Percentiles rank a stretch among this genome's conserved stretches.
These are phyloP conservation scores for Suillus sp. DNA, from an alignment of 768 basidiomycete genomes.

Conservation along the genomic window DNA sequence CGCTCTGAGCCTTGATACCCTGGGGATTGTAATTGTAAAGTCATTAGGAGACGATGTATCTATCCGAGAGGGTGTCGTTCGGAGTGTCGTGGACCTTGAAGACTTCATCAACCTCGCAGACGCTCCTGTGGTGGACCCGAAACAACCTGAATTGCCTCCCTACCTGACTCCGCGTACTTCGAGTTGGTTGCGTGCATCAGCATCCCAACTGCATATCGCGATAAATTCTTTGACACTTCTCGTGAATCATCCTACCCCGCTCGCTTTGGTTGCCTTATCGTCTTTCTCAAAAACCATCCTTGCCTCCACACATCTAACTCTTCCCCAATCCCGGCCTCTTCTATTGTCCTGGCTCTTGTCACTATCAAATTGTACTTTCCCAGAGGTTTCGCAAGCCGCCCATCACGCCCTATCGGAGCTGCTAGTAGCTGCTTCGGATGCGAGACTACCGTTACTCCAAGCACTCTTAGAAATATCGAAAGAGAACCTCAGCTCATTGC, in stretches of 20 bases:
- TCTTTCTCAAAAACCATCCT: slow-evolving; percentile 58
- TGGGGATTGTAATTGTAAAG: slow-evolving; percentile 54
- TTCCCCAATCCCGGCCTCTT: slow-evolving; percentile 68
- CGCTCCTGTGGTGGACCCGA: slow-evolving; percentile 18
- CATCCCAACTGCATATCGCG: slow-evolving; percentile 82
- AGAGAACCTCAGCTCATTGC: slow-evolving; percentile 69
- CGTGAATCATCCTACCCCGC: slow-evolving; percentile 68
- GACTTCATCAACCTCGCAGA: slow-evolving; percentile 50
- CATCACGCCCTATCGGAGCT: slow-evolving; percentile 47
- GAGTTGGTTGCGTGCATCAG: slow-evolving; percentile 80
- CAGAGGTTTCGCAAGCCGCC: slow-evolving; percentile 54
- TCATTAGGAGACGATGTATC: slow-evolving; percentile 73
- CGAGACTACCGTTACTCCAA: slow-evolving; percentile 50
- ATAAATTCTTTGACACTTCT: slow-evolving; percentile 74
- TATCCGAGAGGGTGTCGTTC: slow-evolving; percentile 58
- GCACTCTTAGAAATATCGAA: slow-evolving; percentile 62
- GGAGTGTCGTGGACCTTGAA: slow-evolving; percentile 58
- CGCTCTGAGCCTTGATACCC: slow-evolving; percentile 54
- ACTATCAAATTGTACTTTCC: slow-evolving; percentile 61
- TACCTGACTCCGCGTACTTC: slow-evolving; percentile 61
- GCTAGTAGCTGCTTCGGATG: slow-evolving; percentile 41
- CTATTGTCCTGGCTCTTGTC: slow-evolving; percentile 74
- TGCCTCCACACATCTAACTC: slow-evolving; percentile 54
- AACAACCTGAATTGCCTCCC: slow-evolving; percentile 33
- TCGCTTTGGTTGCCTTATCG: slow-evolving; percentile 60